Evolutionary conservation across 164 flowering plant species (phyloP), one percentile per base, ranked within the genome.

Genomic region (Berberis thunbergii): DNA sequence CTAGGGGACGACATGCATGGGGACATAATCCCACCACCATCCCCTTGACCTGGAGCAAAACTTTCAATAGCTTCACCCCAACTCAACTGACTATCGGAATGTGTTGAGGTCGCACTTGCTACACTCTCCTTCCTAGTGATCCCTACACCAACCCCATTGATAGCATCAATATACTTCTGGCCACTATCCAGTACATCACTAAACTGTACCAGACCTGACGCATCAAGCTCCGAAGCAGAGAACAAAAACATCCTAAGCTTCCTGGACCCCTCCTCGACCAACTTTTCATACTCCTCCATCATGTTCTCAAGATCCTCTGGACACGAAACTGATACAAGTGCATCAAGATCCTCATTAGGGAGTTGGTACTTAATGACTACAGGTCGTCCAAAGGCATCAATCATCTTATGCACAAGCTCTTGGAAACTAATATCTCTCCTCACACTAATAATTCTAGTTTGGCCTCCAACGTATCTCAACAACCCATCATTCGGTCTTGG

Each of bases 271-370:
- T 86, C 94, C 70, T 81, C 84, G 9, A 73, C 65, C 65, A 89
- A 62, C 71, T 83, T 91, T 64, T 77, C 85, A 76, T 84, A 87
- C 82, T 91, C 98, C 46, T 89, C 98, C 88, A 86, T 83, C 98
- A 91, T 89, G 66, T 89, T 87, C 43, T 84, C 89, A 54, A 91
- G 78, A 75, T 91, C 98, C 71, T 89, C 96, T 5, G 78, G 68
- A 65, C 87, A 82, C 1, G 89, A 80, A 66, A 89, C 86, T 2
- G 98, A 87, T 1, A 91, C 91, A 56, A 91, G 79, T 2, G 96
- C 91, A 79, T 91, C 95, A 59, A 91, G 89, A 74, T 89, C 98
- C 78, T 91, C 96, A 50, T 83, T 92, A 2, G 96, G 96, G n/a
- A 87, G 84, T 79, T 91, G 96, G 65, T 91, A 91, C 71, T 89